Evolutionary conservation across 2,329 filamentous ascomycete species (phyloP).

Genomic region (Sarocladium strictum): DNA sequence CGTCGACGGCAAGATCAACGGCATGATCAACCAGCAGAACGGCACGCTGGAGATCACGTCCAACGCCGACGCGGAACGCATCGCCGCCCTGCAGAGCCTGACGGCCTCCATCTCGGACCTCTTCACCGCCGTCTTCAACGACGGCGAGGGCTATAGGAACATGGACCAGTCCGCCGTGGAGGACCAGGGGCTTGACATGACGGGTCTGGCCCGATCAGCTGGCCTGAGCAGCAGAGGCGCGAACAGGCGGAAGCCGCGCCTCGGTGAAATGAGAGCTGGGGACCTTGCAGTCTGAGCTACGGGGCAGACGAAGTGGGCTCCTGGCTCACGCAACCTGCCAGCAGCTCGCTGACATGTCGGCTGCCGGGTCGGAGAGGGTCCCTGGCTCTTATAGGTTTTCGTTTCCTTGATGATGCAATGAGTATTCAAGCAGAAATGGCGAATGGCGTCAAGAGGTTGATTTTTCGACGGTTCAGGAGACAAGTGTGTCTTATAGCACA

Average conservation of each 20-base stretch:
- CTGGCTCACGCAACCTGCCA: too few relatives aligned
- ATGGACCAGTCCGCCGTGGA: conserved; percentile 8
- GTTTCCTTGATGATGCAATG: too few relatives aligned
- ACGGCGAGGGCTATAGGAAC: conserved; percentile 58
- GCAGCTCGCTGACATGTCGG: background rate
- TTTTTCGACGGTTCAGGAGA: too few relatives aligned
- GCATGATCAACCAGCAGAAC: conserved; percentile 82
- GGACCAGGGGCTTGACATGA: background rate
- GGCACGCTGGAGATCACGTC: conserved; percentile 79
- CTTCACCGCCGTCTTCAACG: conserved; percentile 67
- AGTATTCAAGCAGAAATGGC: too few relatives aligned
- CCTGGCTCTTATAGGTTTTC: too few relatives aligned
- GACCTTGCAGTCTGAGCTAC: background rate
- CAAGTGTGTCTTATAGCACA: too few relatives aligned
- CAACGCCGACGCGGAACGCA: conserved; percentile 65
- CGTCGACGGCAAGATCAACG: conserved; percentile 78
- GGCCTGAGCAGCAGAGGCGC: background rate
- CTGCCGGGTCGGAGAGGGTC: too few relatives aligned
- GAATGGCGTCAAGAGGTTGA: background rate
- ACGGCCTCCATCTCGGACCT: conserved; percentile 62
- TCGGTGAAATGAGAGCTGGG: background rate
- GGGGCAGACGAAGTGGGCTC: background rate
- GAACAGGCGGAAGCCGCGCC: background rate
- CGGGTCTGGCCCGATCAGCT: background rate
- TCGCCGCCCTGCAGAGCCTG: conserved; percentile 68